phyloP scores from a whole-genome alignment of 2,329 filamentous ascomycete species.

The Setomelanomma holmii region DNA sequence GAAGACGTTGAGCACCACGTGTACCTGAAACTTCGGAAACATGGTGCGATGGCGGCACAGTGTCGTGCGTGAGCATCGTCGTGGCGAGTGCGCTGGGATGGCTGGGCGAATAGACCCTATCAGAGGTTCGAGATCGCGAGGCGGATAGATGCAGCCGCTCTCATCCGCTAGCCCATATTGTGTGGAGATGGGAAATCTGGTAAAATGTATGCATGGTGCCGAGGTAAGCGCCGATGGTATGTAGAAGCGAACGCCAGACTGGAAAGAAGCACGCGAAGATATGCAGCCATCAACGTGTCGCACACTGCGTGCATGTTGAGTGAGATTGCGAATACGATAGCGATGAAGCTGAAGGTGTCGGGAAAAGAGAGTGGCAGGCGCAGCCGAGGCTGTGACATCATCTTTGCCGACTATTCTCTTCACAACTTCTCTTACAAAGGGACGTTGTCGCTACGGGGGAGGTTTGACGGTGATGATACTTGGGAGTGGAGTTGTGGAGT shows the following conservation, averaged over 20 bases:
- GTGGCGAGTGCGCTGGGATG: not conserved
- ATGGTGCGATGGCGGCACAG: slow-evolving; percentile 5
- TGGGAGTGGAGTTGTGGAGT: too few species aligned
- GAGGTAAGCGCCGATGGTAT: not conserved
- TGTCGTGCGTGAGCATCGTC: slow-evolving; percentile 1
- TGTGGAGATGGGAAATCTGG: not conserved
- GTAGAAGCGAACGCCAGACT: not conserved
- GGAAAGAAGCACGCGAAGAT: not conserved
- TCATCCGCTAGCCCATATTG: not conserved
- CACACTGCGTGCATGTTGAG: not conserved
- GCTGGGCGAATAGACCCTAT: slow-evolving; percentile 2
- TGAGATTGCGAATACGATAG: not conserved
- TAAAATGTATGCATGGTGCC: slow-evolving; percentile 4
- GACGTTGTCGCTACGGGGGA: not conserved
- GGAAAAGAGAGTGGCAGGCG: not conserved
- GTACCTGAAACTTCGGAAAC: not conserved
- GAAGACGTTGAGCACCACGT: slow-evolving; percentile 3
- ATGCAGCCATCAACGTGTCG: too few species aligned
- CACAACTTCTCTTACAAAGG: too few species aligned
- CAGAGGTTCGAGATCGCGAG: not conserved
- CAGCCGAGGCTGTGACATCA: not conserved
- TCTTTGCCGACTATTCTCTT: too few species aligned
- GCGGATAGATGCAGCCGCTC: slow-evolving; percentile 3
- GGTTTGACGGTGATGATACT: not conserved
- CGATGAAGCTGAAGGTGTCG: not conserved